Conservation (phyloP, 257 asterid genomes). For the Thymus mandschuricus region DNA sequence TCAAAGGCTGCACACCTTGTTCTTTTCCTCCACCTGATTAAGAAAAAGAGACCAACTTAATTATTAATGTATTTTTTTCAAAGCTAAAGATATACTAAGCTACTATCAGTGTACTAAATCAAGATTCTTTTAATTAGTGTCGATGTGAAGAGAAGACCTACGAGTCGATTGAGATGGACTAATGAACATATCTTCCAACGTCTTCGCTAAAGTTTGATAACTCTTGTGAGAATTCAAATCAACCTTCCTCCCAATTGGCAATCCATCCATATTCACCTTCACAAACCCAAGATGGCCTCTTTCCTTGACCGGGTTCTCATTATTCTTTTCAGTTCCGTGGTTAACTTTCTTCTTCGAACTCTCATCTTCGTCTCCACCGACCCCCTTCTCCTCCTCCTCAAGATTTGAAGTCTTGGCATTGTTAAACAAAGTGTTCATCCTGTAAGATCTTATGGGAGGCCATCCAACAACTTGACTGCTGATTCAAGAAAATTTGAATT, state of each 20-base stretch:
- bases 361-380: constrained; percentile 58
- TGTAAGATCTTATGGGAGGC: constrained; percentile 83
- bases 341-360: constrained; percentile 62
- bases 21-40: constrained; percentile 64
- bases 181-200: constrained; percentile 82
- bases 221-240: constrained; percentile 71
- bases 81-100: background rate
- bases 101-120: background rate
- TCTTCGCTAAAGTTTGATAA: constrained; percentile 61
- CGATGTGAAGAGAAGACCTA: constrained; percentile 30
- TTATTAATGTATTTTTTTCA: too few relatives aligned
- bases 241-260: constrained; percentile 82
- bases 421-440: constrained; percentile 73
- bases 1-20: constrained; percentile 41
- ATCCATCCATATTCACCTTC: constrained; percentile 86
- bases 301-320: constrained; percentile 42
- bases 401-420: constrained; percentile 54
- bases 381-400: constrained; percentile 63
- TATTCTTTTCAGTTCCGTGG: constrained; percentile 51
- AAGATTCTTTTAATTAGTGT: background rate
- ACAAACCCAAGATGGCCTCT: constrained; percentile 61
- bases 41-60: too few relatives aligned
- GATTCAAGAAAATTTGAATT: constrained; percentile 36
- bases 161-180: constrained; percentile 40
- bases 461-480: constrained; percentile 97